Evolutionary conservation across 2,329 filamentous ascomycete genomes (phyloP), one percentile per base, ranked within the genome.

Genomic region (Ceratocystis ficicola): DNA sequence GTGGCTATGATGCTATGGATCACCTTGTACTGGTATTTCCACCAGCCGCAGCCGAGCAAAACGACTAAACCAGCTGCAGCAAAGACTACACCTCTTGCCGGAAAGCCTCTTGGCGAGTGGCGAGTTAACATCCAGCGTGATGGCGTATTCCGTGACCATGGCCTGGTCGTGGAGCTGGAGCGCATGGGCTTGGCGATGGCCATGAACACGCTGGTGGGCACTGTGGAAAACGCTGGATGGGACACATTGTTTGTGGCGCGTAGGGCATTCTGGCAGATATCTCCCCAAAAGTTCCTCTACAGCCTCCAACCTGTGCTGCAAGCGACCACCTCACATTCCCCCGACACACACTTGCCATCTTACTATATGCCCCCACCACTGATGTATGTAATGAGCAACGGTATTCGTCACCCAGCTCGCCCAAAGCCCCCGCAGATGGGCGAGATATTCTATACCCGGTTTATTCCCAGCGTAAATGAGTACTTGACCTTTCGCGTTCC

Each of bases 1-100:
- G 89, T 96, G 68, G 93, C 93, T 70, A 91, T 96, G 89, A 95
- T 96, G 88, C 81, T 97, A 5, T 97, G 90, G 89, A 85, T 91
- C 44, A 92, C 90, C 1, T 79, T 97, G 52, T 96, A 90, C 78
- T 97, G 93, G 93, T 97, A 97, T 78, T 97, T 96, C 71, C 92
- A 96, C 76, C 90, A 95, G 74, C 82, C 85, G 0, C 82, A 87
- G 70, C 93, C 93, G 0, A 79, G 81, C 25, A 79, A 82, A 0
- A 81, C 83, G 62, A 73, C 94, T 44, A 79, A 80, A 20, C 89
- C 83, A 5, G 20, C 41, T 10, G 77, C 83, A 4, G 78, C 82
- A 0, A 88, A 86, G 1, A 74, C 80, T 66, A 93, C 90, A 0
- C 87, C 88, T 0, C 77, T 83, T 20, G 74, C 76, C 4, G 93